Evolutionary conservation across 2,329 filamentous ascomycete species (phyloP), one percentile per base, ranked within the genome.

Genomic region (Balansia obtecta): DNA sequence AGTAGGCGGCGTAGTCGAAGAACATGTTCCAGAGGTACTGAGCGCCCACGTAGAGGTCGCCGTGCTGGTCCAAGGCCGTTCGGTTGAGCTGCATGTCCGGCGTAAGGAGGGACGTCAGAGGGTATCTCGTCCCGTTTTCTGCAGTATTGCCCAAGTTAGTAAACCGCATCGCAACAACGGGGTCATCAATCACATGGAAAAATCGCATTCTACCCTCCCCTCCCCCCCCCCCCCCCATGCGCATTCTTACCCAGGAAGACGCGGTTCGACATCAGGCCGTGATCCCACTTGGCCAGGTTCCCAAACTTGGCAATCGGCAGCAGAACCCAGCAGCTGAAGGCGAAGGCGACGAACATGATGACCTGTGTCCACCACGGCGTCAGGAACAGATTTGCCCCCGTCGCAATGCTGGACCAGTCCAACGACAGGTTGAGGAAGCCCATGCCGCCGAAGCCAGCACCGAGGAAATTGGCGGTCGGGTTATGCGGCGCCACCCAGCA

Each of bases 401-500:
- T 73, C n/a, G 72, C 71, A 48, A 82, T 73, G 53, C 76, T 81
- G 3, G 77, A 78, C 78, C 78, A 82, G 56, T 82, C 74, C 16
- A 82, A 63, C 1, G 73, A 74, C 1, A 82, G 63, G 52, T 82
- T 82, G 38, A 82, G 62, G 52, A 82, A 73, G 0, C 77, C 78
- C 75, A 82, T 80, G 5, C 78, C 78, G 4, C 79, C 78, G n/a
- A 80, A 70, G 0, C 79, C 79, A 4, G 74, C 72, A 1, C 79
- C 78, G 16, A 82, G 64, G 55, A 82, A 83, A 56, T 82, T 83
- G 53, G 76, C 78, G 0, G 73, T 68, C 2, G 69, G 61, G 55
- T 80, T 82, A 15, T 69, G 68, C 1, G 77, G 78, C 2, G 79
- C 78, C 2, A 83, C 76, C 79, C 79, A 82, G 63, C 79, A 83